Evolutionary conservation across 1,139 yeast species (phyloP).

Genomic region (Diutina sp.): DNA sequence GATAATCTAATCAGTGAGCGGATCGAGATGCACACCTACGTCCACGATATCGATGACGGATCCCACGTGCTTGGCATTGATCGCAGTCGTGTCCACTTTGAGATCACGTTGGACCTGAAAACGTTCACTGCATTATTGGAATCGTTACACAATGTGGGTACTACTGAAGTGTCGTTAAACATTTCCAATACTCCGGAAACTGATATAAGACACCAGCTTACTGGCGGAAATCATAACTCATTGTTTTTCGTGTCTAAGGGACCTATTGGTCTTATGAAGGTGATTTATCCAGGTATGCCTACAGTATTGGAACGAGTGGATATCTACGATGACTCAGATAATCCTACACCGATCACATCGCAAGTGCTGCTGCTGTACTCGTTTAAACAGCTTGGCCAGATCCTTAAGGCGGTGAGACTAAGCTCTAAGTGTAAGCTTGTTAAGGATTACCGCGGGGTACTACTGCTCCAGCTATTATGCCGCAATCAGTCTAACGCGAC

Average conservation of each 20-base stretch:
- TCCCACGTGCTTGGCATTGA: conserved; percentile 23
- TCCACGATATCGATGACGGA: conserved; percentile 26
- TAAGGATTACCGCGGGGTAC: conserved; percentile 43
- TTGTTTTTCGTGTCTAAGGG: conserved; percentile 51
- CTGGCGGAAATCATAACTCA: conserved; percentile 12
- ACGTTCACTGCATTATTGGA: conserved; percentile 50
- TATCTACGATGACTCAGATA: conserved; percentile 8
- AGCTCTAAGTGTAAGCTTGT: conserved; percentile 49
- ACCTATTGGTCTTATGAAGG: conserved; percentile 56
- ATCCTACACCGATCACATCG: conserved; percentile 2
- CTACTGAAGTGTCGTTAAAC: conserved; percentile 46
- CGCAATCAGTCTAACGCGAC: conserved; percentile 25
- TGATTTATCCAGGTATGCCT: conserved; percentile 53
- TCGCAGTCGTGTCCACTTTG: conserved; percentile 38
- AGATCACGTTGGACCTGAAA: conserved; percentile 55
- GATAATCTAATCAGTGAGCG: conserved; percentile 58
- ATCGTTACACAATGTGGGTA: conserved; percentile 54
- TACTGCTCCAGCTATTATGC: conserved; percentile 33
- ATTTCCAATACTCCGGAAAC: conserved; percentile 12
- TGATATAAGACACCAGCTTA: conserved; percentile 2
- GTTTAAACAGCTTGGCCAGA: conserved; percentile 39
- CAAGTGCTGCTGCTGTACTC: conserved; percentile 29
- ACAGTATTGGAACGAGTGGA: conserved; percentile 40
- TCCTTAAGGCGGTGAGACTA: conserved; percentile 39
- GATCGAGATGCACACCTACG: conserved; percentile 55